These are phyloP conservation scores for Solanum pinnatisectum DNA, from an alignment of 257 asterid species.

Conservation along the genomic window DNA sequence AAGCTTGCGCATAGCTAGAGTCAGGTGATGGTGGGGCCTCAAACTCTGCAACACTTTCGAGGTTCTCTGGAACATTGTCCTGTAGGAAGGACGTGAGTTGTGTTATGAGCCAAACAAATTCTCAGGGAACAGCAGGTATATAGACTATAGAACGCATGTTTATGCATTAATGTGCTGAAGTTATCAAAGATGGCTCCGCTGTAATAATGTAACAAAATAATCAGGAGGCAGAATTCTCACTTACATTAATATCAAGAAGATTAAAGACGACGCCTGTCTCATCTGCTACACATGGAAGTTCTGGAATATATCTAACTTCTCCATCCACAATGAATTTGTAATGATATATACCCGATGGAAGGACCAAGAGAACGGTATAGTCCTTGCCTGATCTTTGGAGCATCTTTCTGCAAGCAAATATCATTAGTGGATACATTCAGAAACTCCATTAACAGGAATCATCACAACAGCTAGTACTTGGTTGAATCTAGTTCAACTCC, in stretches of 20 bases:
- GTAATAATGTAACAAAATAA: background rate
- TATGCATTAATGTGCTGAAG: background rate
- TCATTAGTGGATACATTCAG: background rate
- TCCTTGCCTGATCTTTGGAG: conserved; percentile 90
- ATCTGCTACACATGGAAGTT: conserved; percentile 71
- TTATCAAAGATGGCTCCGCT: background rate
- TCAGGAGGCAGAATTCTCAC: conserved; percentile 13
- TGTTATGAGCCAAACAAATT: background rate
- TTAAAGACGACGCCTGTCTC: conserved; percentile 49
- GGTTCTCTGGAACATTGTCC: conserved; percentile 76
- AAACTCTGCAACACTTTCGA: conserved; percentile 65
- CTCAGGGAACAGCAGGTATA: background rate
- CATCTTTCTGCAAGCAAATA: conserved; percentile 43
- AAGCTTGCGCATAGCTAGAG: conserved; percentile 55
- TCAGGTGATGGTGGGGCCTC: conserved; percentile 90
- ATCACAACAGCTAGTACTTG: background rate
- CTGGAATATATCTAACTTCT: conserved; percentile 51
- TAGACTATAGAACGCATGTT: background rate
- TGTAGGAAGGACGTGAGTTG: conserved; percentile 3
- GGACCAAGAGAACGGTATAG: conserved; percentile 70
- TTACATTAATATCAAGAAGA: conserved; percentile 80
- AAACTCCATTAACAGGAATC: background rate
- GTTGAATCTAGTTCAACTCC: background rate
- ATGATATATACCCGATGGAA: conserved; percentile 67
- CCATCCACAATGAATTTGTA: conserved; percentile 85